A percentile compares a stretch with the other conserved stretches of the same genome.
Conservation (phyloP, 208 protist genomes). For the Acanthamoeba lugdunensis region DNA sequence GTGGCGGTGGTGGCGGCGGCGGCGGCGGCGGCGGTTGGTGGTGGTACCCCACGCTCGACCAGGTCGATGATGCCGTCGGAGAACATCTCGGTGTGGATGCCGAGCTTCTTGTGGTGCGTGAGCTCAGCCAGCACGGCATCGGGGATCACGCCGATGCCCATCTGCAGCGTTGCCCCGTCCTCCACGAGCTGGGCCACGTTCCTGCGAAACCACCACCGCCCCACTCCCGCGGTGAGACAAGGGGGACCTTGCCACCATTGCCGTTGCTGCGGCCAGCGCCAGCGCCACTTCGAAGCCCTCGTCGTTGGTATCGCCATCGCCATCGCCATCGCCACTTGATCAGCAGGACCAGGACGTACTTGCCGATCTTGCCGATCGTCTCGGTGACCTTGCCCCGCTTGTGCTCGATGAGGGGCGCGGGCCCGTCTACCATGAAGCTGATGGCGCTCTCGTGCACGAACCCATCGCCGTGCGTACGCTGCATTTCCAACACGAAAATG, state of each 20-base stretch:
- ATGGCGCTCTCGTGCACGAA: constrained; percentile 81
- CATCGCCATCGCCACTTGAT: too few relatives aligned
- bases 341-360: not conserved
- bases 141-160: constrained; percentile 85
- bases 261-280: too few relatives aligned
- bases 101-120: constrained; percentile 74
- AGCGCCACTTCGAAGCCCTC: too few relatives aligned
- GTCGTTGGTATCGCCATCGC: too few relatives aligned
- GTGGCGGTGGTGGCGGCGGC: too few relatives aligned
- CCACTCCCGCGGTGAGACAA: not conserved
- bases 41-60: constrained; percentile 76
- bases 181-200: constrained; percentile 81
- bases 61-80: constrained; percentile 80
- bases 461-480: constrained; percentile 82
- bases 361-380: constrained; percentile 34
- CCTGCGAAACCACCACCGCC: constrained; percentile 37
- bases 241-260: too few relatives aligned
- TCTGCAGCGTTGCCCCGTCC: constrained; percentile 83
- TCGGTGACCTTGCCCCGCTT: not conserved
- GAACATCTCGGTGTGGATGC: constrained; percentile 88
- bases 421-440: constrained; percentile 75
- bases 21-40: constrained; percentile 19
- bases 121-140: constrained; percentile 80
- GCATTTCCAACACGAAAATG: too few relatives aligned
- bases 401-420: constrained; percentile 23